Base-by-base conservation (phyloP, 2,329 filamentous ascomycete genomes). In the Penicillium sp. region DNA sequence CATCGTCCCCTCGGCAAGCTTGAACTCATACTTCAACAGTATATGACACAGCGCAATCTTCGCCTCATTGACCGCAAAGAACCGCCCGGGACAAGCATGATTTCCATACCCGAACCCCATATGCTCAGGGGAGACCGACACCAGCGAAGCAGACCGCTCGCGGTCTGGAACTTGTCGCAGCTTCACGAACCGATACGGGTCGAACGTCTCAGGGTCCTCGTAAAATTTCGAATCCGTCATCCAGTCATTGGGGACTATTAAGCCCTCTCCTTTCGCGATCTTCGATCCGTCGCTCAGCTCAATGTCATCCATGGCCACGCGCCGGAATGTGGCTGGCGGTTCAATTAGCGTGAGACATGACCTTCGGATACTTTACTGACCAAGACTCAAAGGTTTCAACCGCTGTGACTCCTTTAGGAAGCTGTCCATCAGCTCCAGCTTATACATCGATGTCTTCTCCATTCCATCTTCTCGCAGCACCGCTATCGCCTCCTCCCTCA, bases 31-130 rank as follows among this genome's bases (percentile, higher is more conserved):
- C 50, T 82, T 78, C 27, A 77, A 61, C 0, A 83, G 57, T 4
- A 82, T 61, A 50, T 81, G 74, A 0, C 77, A 74, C 38, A 82
- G 57, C 2, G 81, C 72, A 65, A 83, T 79, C 63, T 83, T 83
- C 9, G 81, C 38, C n/a, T 44, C 32, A 11, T 44, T 45, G 5
- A 42, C 48, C 6, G 48, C 48, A 31, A 44, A 50, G 11, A 39
- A 39, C 5, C 48, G 7, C n/a, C 48, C 48, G 1, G 48, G 48
- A 22, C 48, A 50, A 8, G 40, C 48, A 29, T 50, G 48, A 5
- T 27, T n/a, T 6, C 48, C 48, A 6, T 38, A 43, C 31, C 48
- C 48, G 14, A 32, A 50, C 18, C 48, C 42, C 4, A 50, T 14
- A 24, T 50, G 48, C n/a, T 29, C 36, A 7, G 48, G 40, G 9